Conservation (phyloP, 768 basidiomycete genomes). For the Cyathus striatus region DNA sequence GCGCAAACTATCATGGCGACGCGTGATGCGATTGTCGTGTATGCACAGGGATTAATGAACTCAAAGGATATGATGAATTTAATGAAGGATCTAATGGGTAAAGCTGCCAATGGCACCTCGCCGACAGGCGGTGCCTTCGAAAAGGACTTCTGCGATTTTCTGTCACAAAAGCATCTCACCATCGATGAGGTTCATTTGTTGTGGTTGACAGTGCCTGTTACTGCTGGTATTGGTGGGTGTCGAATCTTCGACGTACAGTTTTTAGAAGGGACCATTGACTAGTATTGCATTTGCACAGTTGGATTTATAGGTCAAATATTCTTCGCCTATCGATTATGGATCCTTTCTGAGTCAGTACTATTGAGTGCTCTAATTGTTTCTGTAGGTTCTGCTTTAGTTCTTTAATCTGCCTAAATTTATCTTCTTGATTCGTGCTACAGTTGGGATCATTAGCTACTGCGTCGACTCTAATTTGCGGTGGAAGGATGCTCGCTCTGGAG, state of each 20-base stretch:
- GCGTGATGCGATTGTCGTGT: slow-evolving; percentile 19
- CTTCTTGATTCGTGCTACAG: slow-evolving; percentile 4
- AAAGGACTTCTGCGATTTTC: no score
- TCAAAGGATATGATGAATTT: slow-evolving; percentile 10
- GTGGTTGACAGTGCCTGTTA: slow-evolving; percentile 22
- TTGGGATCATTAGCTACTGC: slow-evolving; percentile 1
- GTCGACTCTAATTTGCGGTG: neutral
- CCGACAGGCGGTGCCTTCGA: no score
- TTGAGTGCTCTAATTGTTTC: slow-evolving; percentile 13
- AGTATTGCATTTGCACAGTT: slow-evolving; percentile 7
- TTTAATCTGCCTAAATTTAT: neutral
- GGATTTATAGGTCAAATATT: slow-evolving; percentile 21
- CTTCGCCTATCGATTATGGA: slow-evolving; percentile 21
- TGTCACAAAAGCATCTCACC: no score
- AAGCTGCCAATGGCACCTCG: no score
- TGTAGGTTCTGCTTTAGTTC: slow-evolving; percentile 13
- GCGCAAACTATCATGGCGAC: slow-evolving; percentile 22
- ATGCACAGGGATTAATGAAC: slow-evolving; percentile 19
- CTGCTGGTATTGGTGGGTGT: slow-evolving; percentile 18
- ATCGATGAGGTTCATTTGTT: slow-evolving; percentile 20
- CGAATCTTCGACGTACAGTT: slow-evolving; percentile 4
- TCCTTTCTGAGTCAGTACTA: slow-evolving; percentile 17
- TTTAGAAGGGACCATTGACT: neutral
- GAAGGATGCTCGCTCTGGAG: neutral
- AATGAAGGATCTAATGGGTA: no score